These are phyloP conservation scores for Pseudogymnoascus sp. DNA, from an alignment of 2,329 filamentous ascomycete genomes.

Conservation along the genomic window DNA sequence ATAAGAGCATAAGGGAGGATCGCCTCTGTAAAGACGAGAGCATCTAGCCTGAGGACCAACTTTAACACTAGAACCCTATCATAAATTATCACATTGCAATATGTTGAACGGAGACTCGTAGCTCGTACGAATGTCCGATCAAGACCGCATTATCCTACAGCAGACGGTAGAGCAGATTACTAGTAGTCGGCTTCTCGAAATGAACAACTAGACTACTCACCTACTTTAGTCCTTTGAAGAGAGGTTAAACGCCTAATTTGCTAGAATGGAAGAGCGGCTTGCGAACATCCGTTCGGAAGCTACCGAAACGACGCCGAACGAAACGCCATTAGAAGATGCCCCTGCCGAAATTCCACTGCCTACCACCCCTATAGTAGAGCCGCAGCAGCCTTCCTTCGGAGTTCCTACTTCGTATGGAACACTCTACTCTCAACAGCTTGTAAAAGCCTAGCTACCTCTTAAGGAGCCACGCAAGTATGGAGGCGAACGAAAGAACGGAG, in stretches of 20 bases:
- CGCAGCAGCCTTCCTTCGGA: too few species aligned
- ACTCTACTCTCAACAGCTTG: too few species aligned
- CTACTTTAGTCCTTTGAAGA: too few species aligned
- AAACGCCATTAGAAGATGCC: not conserved
- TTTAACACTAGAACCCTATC: not conserved
- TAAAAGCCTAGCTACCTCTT: not conserved
- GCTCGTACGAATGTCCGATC: not conserved
- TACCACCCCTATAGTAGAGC: too few species aligned
- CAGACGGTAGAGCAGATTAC: not conserved
- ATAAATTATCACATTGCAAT: not conserved
- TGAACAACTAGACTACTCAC: not conserved
- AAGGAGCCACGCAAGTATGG: not conserved
- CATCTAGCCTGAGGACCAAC: not conserved
- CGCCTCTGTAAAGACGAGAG: not conserved
- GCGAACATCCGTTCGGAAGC: not conserved
- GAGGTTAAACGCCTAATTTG: too few species aligned
- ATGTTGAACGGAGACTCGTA: not conserved
- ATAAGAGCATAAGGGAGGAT: not conserved
- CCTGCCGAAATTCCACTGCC: not conserved
- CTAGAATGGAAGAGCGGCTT: too few species aligned
- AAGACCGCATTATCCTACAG: not conserved
- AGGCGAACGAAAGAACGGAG: not conserved
- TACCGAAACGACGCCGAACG: not conserved
- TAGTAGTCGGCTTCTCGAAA: not conserved
- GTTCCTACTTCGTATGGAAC: too few species aligned